Evolutionary conservation across 441 rosid species (phyloP).

Genomic region (Flueggea neowawraea): DNA sequence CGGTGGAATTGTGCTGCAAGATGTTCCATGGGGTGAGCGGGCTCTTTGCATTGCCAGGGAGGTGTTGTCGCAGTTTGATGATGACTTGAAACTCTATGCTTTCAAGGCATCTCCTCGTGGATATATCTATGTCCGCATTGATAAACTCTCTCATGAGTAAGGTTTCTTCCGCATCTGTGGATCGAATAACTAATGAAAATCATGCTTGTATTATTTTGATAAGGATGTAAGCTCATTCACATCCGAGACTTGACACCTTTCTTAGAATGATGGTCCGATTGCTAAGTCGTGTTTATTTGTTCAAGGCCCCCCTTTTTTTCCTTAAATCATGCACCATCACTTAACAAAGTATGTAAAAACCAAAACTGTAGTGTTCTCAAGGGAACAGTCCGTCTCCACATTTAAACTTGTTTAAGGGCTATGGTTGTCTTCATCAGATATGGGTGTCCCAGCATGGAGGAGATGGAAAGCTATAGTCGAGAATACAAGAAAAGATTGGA

Average conservation of each 20-base stretch:
- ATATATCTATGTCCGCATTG: constrained; percentile 72
- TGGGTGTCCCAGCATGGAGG: constrained; percentile 88
- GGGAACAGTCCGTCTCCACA: neutral
- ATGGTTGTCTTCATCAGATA: constrained; percentile 37
- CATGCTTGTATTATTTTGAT: neutral
- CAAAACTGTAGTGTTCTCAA: neutral
- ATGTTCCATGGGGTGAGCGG: constrained; percentile 73
- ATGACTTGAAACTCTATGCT: constrained; percentile 61
- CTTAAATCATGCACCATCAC: too few relatives aligned
- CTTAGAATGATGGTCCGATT: too few relatives aligned
- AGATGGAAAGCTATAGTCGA: constrained; percentile 65
- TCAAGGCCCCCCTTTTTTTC: too few relatives aligned
- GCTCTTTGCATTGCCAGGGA: constrained; percentile 65
- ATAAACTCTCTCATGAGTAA: constrained; percentile 74
- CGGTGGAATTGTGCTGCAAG: constrained; percentile 77
- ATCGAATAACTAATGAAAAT: neutral
- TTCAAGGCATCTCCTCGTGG: constrained; percentile 83
- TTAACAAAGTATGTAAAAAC: too few relatives aligned
- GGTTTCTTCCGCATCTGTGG: constrained; percentile 2
- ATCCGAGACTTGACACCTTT: too few relatives aligned
- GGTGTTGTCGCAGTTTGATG: constrained; percentile 42
- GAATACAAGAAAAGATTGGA: constrained; percentile 78
- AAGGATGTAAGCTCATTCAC: neutral
- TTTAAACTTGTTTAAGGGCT: neutral
- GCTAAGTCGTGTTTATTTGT: too few relatives aligned